Percentiles rank a stretch among this genome's conserved stretches.
Evolutionary conservation across 176 grass and related monocot species (phyloP).

Genomic region (Metroxylon sagu): DNA sequence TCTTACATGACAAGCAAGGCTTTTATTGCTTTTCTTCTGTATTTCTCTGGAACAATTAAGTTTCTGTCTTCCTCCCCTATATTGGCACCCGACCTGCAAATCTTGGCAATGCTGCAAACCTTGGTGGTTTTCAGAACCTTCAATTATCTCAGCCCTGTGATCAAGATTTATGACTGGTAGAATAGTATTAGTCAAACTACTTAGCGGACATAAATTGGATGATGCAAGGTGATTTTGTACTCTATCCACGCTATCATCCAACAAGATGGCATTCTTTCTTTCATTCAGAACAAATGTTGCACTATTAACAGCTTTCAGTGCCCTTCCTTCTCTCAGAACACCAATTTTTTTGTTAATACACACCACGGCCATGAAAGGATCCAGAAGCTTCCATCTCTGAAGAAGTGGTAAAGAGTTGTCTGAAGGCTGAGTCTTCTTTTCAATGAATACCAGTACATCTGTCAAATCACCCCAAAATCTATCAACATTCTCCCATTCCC

Average conservation of each 20-base stretch:
- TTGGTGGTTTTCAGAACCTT: constrained; percentile 27
- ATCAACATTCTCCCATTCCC: constrained; percentile 77
- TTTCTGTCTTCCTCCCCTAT: no score
- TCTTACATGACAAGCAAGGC: no score
- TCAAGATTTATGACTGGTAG: constrained; percentile 31
- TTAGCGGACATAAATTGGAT: no score
- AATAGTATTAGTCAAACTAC: background rate
- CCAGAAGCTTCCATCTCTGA: constrained; percentile 75
- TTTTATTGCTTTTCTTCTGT: no score
- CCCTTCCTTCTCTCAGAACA: constrained; percentile 48
- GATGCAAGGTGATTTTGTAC: constrained; percentile 7
- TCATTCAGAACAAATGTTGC: constrained; percentile 42
- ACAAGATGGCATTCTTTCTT: constrained; percentile 23
- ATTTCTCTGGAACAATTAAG: no score
- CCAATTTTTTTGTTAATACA: constrained; percentile 76
- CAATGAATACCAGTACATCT: constrained; percentile 52
- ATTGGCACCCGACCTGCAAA: no score
- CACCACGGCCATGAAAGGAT: constrained; percentile 82
- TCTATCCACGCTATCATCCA: constrained; percentile 30
- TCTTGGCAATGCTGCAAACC: constrained; percentile 19
- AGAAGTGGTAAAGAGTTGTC: constrained; percentile 46
- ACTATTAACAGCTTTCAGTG: constrained; percentile 64
- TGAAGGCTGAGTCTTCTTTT: constrained; percentile 26
- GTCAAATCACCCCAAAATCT: constrained; percentile 84
- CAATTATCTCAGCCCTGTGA: constrained; percentile 21